A percentile compares a stretch with the other conserved stretches of the same genome.
Evolutionary conservation across 2,329 filamentous ascomycete species (phyloP).

Genomic region (Calonectria ilicicola): DNA sequence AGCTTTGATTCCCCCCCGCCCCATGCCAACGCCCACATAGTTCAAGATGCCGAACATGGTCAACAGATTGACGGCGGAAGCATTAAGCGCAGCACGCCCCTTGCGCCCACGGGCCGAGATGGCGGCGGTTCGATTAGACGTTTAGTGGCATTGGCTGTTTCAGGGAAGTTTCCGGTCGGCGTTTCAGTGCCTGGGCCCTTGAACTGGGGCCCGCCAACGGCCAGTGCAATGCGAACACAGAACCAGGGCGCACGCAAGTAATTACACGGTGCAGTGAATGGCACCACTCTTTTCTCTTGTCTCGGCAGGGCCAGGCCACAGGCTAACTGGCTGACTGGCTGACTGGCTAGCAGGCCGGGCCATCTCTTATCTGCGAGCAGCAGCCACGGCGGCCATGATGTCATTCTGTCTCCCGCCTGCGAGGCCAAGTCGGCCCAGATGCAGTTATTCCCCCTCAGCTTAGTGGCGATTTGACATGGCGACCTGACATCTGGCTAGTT

Average conservation of each 20-base stretch:
- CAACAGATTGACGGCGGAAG: background rate
- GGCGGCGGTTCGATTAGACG: conserved; percentile 13
- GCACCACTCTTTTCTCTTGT: conserved; percentile 5
- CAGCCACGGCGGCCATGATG: background rate
- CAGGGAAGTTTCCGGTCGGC: conserved; percentile 20
- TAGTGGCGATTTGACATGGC: conserved; percentile 1
- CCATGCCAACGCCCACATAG: background rate
- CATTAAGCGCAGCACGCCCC: conserved; percentile 1
- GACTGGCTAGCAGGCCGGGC: background rate
- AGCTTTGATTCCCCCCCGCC: background rate
- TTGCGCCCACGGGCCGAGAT: background rate
- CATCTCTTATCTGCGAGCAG: background rate
- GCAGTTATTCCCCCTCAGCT: background rate
- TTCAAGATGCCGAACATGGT: background rate
- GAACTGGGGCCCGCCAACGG: background rate
- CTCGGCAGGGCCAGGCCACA: background rate
- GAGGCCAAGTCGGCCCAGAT: background rate
- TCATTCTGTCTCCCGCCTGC: background rate
- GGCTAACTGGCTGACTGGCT: too few species aligned
- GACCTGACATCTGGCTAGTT: background rate
- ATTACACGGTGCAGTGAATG: conserved; percentile 5
- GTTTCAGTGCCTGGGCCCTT: conserved; percentile 11
- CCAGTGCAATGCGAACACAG: conserved; percentile 1
- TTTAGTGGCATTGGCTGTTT: conserved; percentile 23
- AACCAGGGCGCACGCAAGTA: conserved; percentile 14